phyloP scores from a whole-genome alignment of 2,329 filamentous ascomycete genomes.

The Fusarium sp. region DNA sequence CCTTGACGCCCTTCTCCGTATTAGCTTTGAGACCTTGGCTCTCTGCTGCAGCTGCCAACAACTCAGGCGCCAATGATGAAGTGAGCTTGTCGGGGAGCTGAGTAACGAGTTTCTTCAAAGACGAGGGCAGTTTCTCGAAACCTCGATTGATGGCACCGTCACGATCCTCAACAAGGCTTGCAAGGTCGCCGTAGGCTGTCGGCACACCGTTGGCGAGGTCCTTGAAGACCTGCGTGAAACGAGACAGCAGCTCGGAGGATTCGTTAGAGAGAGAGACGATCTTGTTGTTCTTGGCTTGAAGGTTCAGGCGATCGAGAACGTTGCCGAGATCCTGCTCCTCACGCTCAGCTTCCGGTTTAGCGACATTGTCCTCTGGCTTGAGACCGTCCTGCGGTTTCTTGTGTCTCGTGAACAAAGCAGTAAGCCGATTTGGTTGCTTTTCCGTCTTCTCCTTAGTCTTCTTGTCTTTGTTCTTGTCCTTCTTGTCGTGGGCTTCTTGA shows the following conservation, averaged over 20 bases:
- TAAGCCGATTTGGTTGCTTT: constrained; percentile 54
- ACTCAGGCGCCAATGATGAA: constrained; percentile 79
- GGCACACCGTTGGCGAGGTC: constrained; percentile 93
- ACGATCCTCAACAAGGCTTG: constrained; percentile 68
- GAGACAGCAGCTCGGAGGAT: constrained; percentile 81
- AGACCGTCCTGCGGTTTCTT: constrained; percentile 56
- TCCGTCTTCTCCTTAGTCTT: constrained; percentile 52
- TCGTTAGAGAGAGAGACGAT: constrained; percentile 88
- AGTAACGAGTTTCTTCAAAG: constrained; percentile 87
- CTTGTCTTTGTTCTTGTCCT: constrained; percentile 47
- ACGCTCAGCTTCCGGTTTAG: constrained; percentile 58
- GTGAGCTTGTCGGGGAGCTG: constrained; percentile 86
- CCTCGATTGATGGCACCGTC: constrained; percentile 70
- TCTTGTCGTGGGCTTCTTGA: constrained; percentile 50
- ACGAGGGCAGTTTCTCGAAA: constrained; percentile 77
- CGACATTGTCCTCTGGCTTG: constrained; percentile 55
- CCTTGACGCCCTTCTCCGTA: constrained; percentile 68
- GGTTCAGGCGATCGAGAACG: constrained; percentile 86
- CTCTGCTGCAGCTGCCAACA: constrained; percentile 83
- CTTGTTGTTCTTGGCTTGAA: constrained; percentile 85
- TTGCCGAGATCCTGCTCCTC: constrained; percentile 79
- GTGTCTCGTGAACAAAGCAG: constrained; percentile 53
- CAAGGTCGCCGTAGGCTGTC: constrained; percentile 92
- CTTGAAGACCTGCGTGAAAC: constrained; percentile 91
- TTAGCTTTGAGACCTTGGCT: constrained; percentile 73